Percentiles rank a stretch among this genome's conserved stretches.
These are phyloP conservation scores for Cordyceps sp. DNA, from an alignment of 2,329 filamentous ascomycete genomes.

Conservation along the genomic window DNA sequence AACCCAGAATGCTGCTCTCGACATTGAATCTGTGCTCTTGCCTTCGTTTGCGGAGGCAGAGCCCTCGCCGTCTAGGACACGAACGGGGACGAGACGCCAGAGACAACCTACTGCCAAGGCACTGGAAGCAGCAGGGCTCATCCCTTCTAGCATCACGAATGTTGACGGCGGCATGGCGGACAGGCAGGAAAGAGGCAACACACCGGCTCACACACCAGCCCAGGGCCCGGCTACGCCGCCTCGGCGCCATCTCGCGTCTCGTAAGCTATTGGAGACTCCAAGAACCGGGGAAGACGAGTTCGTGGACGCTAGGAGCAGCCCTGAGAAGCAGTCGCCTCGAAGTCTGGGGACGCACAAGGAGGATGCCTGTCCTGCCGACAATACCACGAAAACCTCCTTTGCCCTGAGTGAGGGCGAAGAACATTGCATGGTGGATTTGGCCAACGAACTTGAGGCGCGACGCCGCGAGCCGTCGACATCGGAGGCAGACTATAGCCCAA, in stretches of 20 bases:
- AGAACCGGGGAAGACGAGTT: conserved; percentile 29
- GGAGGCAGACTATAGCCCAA: conserved; percentile 5
- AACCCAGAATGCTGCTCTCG: conserved; percentile 9
- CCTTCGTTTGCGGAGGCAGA: too few species aligned
- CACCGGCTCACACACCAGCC: background rate
- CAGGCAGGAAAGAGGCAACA: background rate
- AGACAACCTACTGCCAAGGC: conserved; percentile 1
- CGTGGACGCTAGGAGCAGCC: conserved; percentile 31
- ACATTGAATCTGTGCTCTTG: conserved; percentile 5
- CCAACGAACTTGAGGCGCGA: conserved; percentile 30
- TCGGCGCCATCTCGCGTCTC: conserved; percentile 2
- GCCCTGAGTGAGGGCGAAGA: conserved; percentile 28
- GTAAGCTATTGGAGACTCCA: conserved; percentile 16
- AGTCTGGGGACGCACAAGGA: background rate
- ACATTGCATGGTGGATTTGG: conserved; percentile 27
- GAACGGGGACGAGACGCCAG: conserved; percentile 5
- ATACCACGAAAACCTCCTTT: conserved; percentile 17
- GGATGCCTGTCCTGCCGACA: background rate
- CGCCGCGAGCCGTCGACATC: conserved; percentile 11
- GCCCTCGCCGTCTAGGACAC: conserved; percentile 5
- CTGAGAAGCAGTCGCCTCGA: conserved; percentile 9
- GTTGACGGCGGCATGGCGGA: conserved; percentile 6
- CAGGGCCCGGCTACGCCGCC: conserved; percentile 6
- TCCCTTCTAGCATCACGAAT: conserved; percentile 13
- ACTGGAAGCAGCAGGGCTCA: conserved; percentile 2